phyloP scores from a whole-genome alignment of 2,329 filamentous ascomycete species.

The Clarireedia homoeocarpa region DNA sequence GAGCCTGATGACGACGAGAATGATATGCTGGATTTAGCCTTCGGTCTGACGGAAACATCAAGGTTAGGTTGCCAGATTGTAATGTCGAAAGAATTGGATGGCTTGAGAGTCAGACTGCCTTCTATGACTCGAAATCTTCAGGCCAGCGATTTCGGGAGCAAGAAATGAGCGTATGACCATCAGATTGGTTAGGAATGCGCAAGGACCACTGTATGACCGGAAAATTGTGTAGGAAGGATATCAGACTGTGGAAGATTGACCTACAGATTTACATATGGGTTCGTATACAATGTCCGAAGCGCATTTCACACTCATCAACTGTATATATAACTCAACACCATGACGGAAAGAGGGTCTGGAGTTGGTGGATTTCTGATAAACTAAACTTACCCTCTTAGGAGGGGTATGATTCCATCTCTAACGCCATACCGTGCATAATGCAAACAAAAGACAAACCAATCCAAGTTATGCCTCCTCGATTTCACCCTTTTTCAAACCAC shows the following conservation, averaged over 20 bases:
- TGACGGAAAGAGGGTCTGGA: neutral
- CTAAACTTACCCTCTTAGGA: slow-evolving; percentile 10
- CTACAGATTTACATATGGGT: slow-evolving; percentile 3
- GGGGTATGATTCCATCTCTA: slow-evolving; percentile 18
- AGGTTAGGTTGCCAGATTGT: slow-evolving; percentile 47
- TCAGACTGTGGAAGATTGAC: neutral
- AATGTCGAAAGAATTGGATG: slow-evolving; percentile 87
- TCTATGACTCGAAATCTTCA: slow-evolving; percentile 95
- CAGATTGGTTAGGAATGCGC: neutral
- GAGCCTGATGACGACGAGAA: slow-evolving; percentile 58
- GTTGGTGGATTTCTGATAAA: slow-evolving; percentile 13
- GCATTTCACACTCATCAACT: slow-evolving; percentile 17
- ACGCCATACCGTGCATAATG: slow-evolving; percentile 13
- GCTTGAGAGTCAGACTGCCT: slow-evolving; percentile 75
- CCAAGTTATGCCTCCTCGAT: slow-evolving; percentile 33
- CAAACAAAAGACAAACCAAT: slow-evolving; percentile 3
- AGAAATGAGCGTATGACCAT: slow-evolving; percentile 13
- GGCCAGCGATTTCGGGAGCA: slow-evolving; percentile 74
- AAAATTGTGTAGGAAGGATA: neutral
- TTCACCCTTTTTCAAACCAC: slow-evolving; percentile 49
- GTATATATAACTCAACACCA: slow-evolving; percentile 17
- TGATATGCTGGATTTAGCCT: slow-evolving; percentile 67
- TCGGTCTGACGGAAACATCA: slow-evolving; percentile 65
- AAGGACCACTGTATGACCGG: neutral
- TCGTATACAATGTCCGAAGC: slow-evolving; percentile 3